Evolutionary conservation across 768 basidiomycete species (phyloP).

Genomic region (Gloeophyllum trabeum): DNA sequence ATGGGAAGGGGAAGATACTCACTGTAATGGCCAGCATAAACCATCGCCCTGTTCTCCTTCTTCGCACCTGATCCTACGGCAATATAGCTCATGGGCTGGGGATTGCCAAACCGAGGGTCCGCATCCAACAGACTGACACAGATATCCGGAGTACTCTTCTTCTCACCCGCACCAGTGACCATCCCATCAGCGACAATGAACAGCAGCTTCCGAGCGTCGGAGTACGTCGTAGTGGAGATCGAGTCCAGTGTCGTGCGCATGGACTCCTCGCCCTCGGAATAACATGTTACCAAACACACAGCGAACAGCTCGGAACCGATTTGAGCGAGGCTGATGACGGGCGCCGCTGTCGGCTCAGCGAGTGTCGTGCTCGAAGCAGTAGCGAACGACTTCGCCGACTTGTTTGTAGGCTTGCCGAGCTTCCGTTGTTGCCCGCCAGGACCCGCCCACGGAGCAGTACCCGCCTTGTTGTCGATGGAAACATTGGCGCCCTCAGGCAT

Average conservation of each 20-base stretch:
- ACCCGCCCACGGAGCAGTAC: slow-evolving; percentile 91
- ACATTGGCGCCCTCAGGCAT: slow-evolving; percentile 95
- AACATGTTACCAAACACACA: slow-evolving; percentile 93
- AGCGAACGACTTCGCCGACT: slow-evolving; percentile 36
- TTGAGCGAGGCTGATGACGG: slow-evolving; percentile 74
- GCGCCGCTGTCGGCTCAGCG: slow-evolving; percentile 29
- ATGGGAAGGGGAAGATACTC: slow-evolving; percentile 21
- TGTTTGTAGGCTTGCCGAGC: slow-evolving; percentile 30
- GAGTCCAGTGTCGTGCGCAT: slow-evolving; percentile 88
- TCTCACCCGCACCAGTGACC: slow-evolving; percentile 97
- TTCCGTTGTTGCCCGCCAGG: slow-evolving; percentile 39
- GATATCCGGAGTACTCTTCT: slow-evolving; percentile 90
- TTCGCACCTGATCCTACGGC: slow-evolving; percentile 89
- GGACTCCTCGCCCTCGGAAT: slow-evolving; percentile 93
- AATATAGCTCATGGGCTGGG: slow-evolving; percentile 85
- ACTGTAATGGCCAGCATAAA: slow-evolving; percentile 99
- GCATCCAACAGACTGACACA: slow-evolving; percentile 88
- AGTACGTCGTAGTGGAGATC: slow-evolving; percentile 84
- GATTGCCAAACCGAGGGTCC: slow-evolving; percentile 93
- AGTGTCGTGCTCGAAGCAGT: slow-evolving; percentile 47
- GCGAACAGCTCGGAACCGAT: slow-evolving; percentile 95
- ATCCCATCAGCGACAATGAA: slow-evolving; percentile 97
- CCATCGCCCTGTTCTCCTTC: slow-evolving; percentile 89
- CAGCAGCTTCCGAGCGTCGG: slow-evolving; percentile 83
- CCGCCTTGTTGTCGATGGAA: slow-evolving; percentile 81